Base-by-base conservation (phyloP, 116 monocot species). In the Cymodocea nodosa region DNA sequence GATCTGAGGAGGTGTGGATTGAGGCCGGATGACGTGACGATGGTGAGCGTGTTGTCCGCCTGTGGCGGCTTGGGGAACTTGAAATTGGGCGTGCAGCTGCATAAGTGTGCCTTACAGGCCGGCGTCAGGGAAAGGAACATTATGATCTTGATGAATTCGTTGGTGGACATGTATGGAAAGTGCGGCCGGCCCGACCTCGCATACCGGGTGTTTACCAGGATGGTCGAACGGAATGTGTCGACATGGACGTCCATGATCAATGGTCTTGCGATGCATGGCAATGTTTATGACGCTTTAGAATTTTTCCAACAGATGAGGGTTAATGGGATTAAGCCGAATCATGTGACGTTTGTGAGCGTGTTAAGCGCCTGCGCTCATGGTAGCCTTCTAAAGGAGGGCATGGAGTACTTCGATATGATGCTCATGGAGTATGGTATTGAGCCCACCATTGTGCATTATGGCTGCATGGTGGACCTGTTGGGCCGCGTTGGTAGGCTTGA, bases 101-200 rank as follows among this genome's bases (percentile, higher is more conserved):
- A 92, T 52, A 75, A 68, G 60, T 85, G 71, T 35, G 72, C 71
- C 5, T 36, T 87, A 0, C 82, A 85, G 40, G 71, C 78, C 11
- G 30, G 22, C 16, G 70, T 6, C 54, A 62, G 18, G 68, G 68
- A 5, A 22, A 71, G 13, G 30, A 19, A 37, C 4, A 50, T 12
- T 15, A 6, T 10, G 11, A 60, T 73, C 15, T 23, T 83, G 30
- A 70, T 59, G 72, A 92, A 87, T 57, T 77, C 92, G 1, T 66
- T 87, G 20, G 52, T 87, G 2, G 87, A 87, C 63, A 87, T 87
- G 84, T 92, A 92, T 60, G 76, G 76, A 15, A 92, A 92, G 55
- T 87, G 87, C 44, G 92, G 92, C 1, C 36, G 84, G 15, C 80
- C 78, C n/a, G 92, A 92, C 36, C 30, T 87, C 4, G 84, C 92